Evolutionary conservation across 768 basidiomycete species (phyloP), one percentile per base, ranked within the genome.

Genomic region (Kwoniella europaea): DNA sequence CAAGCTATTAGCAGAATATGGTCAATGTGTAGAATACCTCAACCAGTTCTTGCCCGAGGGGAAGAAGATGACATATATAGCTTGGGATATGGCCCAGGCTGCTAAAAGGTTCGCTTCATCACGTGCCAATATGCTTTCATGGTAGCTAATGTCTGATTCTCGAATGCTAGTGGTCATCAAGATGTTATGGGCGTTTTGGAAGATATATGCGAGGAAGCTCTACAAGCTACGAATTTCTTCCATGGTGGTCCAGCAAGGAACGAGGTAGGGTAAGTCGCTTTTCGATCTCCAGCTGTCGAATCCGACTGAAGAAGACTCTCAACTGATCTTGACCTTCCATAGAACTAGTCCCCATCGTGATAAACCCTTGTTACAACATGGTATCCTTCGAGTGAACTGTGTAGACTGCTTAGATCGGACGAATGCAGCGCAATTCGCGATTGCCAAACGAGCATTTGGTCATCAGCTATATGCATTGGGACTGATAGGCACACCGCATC

Each of bases 351-450:
- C 59, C 5, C 74, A 67, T 15, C 76, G 75, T 42, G 71, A 54
- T 62, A 52, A 68, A 5, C 71, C 97, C 73, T 87, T 89, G 1
- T 84, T 99, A 10, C 97, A 99, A 84, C 93, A 91, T 57, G 97
- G 97, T 1, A 89, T 98, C 29, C 92, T 92, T 69, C 88, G 97
- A 16, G 94, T 90, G 0, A 99, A 99, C 78, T 99, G 97, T 78
- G 94, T 99, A 0, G 96, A 99, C 78, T 99, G 96, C 78, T 85
- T 99, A 15, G 94, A 97, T 83, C 89, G 96, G 12, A 98, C 96
- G 3, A 98, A 98, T 76, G 93, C 94, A 3, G 94, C 93, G 0
- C 95, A 98, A 78, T 98, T 98, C 79, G 93, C 96, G 0, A 95
- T 98, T 70, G 97, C 94, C 2, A 96, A 97, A 82, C 90, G 92